phyloP scores from a whole-genome alignment of 2,329 filamentous ascomycete genomes.

The Aureobasidium subglaciale region DNA sequence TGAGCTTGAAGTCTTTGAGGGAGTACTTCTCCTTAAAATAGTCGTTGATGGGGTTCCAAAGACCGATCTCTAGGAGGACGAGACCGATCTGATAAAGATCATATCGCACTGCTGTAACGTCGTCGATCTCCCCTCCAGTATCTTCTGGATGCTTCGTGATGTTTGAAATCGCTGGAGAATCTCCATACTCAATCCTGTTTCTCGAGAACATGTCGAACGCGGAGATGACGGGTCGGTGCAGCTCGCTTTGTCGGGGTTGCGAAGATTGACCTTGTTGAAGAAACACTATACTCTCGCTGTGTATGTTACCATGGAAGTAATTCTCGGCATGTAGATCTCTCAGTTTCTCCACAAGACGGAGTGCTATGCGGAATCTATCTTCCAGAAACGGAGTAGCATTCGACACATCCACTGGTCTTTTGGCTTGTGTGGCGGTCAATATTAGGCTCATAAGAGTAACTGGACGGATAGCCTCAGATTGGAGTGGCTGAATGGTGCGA shows the following conservation, averaged over 20 bases:
- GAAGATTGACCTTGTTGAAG: constrained; percentile 42
- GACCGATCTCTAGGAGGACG: constrained; percentile 64
- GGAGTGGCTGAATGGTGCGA: constrained; percentile 38
- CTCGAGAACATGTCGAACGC: constrained; percentile 68
- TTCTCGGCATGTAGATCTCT: constrained; percentile 65
- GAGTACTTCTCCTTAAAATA: constrained; percentile 54
- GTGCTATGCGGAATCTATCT: constrained; percentile 67
- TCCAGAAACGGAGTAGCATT: constrained; percentile 57
- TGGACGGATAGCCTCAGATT: constrained; percentile 31
- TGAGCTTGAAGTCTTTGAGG: constrained; percentile 53
- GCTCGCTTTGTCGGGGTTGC: constrained; percentile 41
- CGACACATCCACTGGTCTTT: constrained; percentile 34
- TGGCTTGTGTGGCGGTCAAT: constrained; percentile 38
- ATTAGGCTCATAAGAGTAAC: constrained; percentile 42
- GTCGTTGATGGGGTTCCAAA: constrained; percentile 63
- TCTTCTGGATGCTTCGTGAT: constrained; percentile 26
- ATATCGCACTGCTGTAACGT: constrained; percentile 43
- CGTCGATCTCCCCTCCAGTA: constrained; percentile 32
- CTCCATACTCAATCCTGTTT: constrained; percentile 50
- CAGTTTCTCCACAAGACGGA: constrained; percentile 64
- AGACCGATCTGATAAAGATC: constrained; percentile 70
- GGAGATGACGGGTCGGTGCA: constrained; percentile 62
- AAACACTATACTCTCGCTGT: constrained; percentile 62
- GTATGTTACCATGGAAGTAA: constrained; percentile 64
- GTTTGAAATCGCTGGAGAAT: constrained; percentile 31